These are phyloP conservation scores for Grammothele lineata DNA, from an alignment of 768 basidiomycete species.

Conservation along the genomic window DNA sequence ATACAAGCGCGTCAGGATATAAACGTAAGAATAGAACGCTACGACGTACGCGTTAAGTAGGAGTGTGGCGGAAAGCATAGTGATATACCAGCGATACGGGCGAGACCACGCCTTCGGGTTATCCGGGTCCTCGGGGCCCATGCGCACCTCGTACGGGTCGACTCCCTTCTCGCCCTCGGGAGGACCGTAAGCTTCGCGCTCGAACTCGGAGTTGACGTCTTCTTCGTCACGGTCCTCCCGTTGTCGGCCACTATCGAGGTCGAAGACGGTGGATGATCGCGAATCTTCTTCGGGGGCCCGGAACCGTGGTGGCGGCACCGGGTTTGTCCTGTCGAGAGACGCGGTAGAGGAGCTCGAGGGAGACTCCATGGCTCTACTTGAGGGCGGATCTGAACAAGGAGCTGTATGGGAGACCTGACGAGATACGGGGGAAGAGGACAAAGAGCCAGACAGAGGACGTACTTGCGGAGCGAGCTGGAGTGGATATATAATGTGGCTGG, in stretches of 20 bases:
- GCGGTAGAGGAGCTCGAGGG: too few species aligned
- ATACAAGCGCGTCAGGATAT: slow-evolving; percentile 33
- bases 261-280: slow-evolving; percentile 15
- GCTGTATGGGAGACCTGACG: too few species aligned
- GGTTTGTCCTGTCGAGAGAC: too few species aligned
- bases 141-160: slow-evolving; percentile 23
- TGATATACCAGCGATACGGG: slow-evolving; percentile 24
- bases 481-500: too few species aligned
- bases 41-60: slow-evolving; percentile 34
- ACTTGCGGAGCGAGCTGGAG: too few species aligned
- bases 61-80: slow-evolving; percentile 20
- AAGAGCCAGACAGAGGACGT: too few species aligned
- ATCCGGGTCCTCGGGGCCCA: slow-evolving; percentile 20
- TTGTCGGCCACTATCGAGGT: background rate
- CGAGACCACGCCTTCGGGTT: slow-evolving; percentile 22
- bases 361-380: too few species aligned
- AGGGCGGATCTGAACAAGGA: too few species aligned
- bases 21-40: background rate
- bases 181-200: slow-evolving; percentile 23
- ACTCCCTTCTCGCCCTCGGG: slow-evolving; percentile 21
- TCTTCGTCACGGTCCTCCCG: background rate
- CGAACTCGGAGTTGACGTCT: slow-evolving; percentile 17
- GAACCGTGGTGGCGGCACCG: too few species aligned
- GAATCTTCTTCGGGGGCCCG: too few species aligned
- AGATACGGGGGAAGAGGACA: too few species aligned